A percentile compares a stretch with the other conserved stretches of the same genome.
Conservation (phyloP, 2,329 filamentous ascomycete species). For the Colletotrichum endophyticum region DNA sequence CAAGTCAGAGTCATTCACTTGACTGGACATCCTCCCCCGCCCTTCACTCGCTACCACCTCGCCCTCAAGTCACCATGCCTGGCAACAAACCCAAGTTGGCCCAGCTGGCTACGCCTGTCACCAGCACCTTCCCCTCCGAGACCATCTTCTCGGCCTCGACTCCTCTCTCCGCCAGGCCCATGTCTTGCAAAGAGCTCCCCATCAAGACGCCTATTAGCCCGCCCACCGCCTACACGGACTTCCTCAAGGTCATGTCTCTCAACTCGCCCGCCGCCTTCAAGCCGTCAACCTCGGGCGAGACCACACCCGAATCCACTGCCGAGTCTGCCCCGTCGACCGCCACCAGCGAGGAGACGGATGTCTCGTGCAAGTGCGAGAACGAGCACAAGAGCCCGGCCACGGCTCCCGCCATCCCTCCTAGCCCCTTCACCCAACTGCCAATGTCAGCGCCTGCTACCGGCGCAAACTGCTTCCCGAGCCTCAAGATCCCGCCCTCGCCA, state of each 20-base stretch:
- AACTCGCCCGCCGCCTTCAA: constrained; percentile 69
- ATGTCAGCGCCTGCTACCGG: constrained; percentile 66
- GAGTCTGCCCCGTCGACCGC: constrained; percentile 44
- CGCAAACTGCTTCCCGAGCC: constrained; percentile 64
- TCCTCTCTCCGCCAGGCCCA: constrained; percentile 60
- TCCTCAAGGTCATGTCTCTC: constrained; percentile 82
- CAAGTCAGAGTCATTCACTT: constrained; percentile 54
- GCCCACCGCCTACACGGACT: constrained; percentile 88
- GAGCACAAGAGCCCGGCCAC: constrained; percentile 47
- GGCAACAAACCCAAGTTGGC: constrained; percentile 63
- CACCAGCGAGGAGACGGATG: constrained; percentile 59
- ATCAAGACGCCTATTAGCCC: constrained; percentile 94
- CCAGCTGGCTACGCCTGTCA: constrained; percentile 67
- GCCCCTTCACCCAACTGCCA: constrained; percentile 60
- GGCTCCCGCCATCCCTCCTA: constrained; percentile 46
- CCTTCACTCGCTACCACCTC: constrained; percentile 18
- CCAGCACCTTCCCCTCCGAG: constrained; percentile 66
- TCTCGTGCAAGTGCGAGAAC: constrained; percentile 61
- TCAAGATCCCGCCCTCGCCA: constrained; percentile 81
- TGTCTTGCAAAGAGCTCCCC: constrained; percentile 44
- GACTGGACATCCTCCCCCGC: constrained; percentile 35
- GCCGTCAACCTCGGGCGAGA: constrained; percentile 52
- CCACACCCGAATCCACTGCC: constrained; percentile 45
- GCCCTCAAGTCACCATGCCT: constrained; percentile 48
- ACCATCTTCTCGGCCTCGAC: constrained; percentile 66